phyloP scores from a whole-genome alignment of 1,284 basidiomycete species.

The Salmacisia buchloeana region DNA sequence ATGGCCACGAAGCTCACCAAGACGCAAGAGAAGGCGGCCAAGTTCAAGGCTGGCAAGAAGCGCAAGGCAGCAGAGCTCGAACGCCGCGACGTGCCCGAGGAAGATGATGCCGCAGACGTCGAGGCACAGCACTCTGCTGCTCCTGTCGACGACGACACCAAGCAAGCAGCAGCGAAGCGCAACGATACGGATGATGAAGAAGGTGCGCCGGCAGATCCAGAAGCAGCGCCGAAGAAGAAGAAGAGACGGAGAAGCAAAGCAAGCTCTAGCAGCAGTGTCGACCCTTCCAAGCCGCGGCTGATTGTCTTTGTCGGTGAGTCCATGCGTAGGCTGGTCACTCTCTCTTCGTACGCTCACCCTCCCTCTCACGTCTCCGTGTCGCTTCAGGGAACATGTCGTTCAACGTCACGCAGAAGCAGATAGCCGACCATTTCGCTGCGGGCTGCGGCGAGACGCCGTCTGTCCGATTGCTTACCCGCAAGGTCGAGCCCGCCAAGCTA shows the following conservation, averaged over 20 bases:
- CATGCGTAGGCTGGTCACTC: background rate
- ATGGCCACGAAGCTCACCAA: background rate
- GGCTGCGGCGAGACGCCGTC: constrained; percentile 43
- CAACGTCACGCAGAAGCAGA: constrained; percentile 32
- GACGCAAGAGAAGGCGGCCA: constrained; percentile 1
- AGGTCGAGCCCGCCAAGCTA: constrained; percentile 32
- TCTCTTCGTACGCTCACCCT: background rate
- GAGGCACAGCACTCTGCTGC: background rate
- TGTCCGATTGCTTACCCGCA: constrained; percentile 44
- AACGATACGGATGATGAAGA: background rate
- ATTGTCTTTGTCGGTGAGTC: constrained; percentile 10
- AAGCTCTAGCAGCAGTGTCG: background rate
- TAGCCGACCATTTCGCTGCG: constrained; percentile 39
- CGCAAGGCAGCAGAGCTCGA: background rate
- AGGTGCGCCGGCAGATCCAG: background rate
- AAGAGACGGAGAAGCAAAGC: background rate
- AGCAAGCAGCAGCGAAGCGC: background rate
- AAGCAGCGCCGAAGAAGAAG: background rate
- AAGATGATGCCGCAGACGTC: background rate
- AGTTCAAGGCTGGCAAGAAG: constrained; percentile 3
- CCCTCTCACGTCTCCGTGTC: background rate
- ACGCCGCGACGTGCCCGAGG: background rate
- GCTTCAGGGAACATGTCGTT: constrained; percentile 47
- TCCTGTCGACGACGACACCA: background rate
- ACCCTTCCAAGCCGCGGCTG: background rate